Base-by-base conservation (phyloP, 129 eudicot species). In the Erigeron canadensis region DNA sequence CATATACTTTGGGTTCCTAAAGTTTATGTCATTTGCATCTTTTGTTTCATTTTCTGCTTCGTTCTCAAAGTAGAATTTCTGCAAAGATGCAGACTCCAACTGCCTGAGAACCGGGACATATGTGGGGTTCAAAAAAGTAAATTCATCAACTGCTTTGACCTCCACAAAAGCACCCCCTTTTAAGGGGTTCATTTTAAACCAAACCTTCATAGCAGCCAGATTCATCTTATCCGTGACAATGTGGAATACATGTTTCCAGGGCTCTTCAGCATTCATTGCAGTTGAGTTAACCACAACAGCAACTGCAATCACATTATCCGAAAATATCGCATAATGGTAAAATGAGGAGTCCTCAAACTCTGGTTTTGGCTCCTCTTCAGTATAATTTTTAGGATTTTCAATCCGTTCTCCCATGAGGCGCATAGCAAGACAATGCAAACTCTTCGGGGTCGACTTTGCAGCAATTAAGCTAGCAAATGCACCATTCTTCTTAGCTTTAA, bases 361-460 rank as follows among this genome's bases (percentile, higher is more conserved):
- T 54, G 91, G 82, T 73, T 85, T 86, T 34, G 96, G 94, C 78
- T 79, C 89, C 17, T 89, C 95, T 58, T 91, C 96, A 63, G 16
- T 81, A 67, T 86, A 91, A 69, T 81, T 83, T 61, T 88, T 87
- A 1, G 98, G 98, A 70, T 75, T 77, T 6, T 86, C 80, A 54
- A 91, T 91, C 72, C 88, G 84, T 77, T 91, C 98, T 74, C 81
- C 96, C 90, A 91, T 83, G 51, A 91, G 94, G 63, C 94, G 85
- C 98, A 91, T 91, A 8, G 96, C 96, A 74, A 91, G 86, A 78
- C 98, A 91, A 83, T 91, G 98, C 91, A 91, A 83, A 74, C 98
- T 91, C 82, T 91, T 91, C 6, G 98, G 98, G 61, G 92, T 89
- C 37, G 98, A 91, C 70, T 86, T 91, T 10, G 98, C 94, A 37